phyloP scores from a whole-genome alignment of 306 rosid genomes.

The Carpinus viminea region DNA sequence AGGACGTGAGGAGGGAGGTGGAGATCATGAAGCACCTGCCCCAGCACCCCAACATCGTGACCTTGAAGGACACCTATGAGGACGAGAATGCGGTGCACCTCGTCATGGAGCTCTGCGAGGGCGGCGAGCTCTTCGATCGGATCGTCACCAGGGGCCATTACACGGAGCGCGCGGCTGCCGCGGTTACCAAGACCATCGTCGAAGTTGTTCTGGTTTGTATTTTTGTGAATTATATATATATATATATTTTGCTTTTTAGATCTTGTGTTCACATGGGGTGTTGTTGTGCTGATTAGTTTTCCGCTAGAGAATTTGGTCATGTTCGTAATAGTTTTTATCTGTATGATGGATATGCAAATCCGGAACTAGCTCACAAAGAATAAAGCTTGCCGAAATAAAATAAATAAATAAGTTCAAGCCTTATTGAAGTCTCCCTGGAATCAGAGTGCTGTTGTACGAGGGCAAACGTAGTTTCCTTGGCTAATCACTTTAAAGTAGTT shows the following conservation, averaged over 20 bases:
- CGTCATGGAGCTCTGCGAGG: constrained; percentile 99
- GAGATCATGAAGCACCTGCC: constrained; percentile 90
- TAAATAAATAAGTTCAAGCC: no score
- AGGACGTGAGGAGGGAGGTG: constrained; percentile 90
- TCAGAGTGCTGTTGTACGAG: background rate
- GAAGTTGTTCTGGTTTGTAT: constrained; percentile 92
- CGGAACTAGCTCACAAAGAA: background rate
- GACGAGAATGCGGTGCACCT: constrained; percentile 85
- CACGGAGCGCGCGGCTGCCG: constrained; percentile 94
- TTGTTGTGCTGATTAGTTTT: background rate
- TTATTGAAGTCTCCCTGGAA: constrained; percentile 10
- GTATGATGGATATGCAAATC: background rate
- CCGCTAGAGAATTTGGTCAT: background rate
- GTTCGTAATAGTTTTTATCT: background rate
- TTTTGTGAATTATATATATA: background rate
- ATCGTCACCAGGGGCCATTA: constrained; percentile 93
- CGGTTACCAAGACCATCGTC: constrained; percentile 77
- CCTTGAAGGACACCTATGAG: constrained; percentile 77
- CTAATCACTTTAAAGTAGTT: background rate
- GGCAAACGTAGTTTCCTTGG: no score
- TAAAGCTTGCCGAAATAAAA: background rate
- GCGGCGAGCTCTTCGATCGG: constrained; percentile 92
- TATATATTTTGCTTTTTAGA: background rate
- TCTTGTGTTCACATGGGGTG: background rate
- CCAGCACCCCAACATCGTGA: constrained; percentile 62